A percentile compares a stretch with the other conserved stretches of the same genome.
Evolutionary conservation across 2,329 filamentous ascomycete genomes (phyloP).

Genomic region (Colletotrichum falcatum): DNA sequence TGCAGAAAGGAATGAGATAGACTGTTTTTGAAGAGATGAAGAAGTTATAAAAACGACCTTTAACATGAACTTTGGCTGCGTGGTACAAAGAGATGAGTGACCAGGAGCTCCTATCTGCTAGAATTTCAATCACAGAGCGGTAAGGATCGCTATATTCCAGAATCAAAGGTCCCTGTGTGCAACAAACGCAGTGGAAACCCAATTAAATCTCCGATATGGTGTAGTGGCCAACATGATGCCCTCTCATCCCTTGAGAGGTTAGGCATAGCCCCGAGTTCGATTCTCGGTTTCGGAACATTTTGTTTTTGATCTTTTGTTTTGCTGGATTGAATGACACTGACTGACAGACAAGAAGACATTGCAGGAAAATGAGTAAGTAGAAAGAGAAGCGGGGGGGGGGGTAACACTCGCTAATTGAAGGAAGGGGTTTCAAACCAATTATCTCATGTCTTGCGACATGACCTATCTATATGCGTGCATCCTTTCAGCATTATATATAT

Average conservation of each 20-base stretch:
- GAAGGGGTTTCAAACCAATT: background rate
- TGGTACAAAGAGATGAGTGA: no score
- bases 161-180: no score
- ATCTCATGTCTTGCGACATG: no score
- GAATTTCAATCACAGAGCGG: fast-evolving
- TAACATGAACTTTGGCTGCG: no score
- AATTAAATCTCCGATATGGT: conserved; percentile 41
- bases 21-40: fast-evolving
- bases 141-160: no score
- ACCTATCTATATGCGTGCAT: background rate
- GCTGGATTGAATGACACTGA: background rate
- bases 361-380: background rate
- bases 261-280: conserved; percentile 35
- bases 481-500: no score
- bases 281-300: conserved; percentile 30
- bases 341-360: background rate
- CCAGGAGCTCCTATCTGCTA: background rate
- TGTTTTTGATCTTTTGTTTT: background rate
- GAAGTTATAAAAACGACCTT: background rate
- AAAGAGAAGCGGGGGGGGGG: background rate
- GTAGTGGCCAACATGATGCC: conserved; percentile 42
- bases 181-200: no score
- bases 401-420: background rate
- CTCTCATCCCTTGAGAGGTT: conserved; percentile 23
- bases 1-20: background rate